Conservation (phyloP, 1,284 basidiomycete genomes). For the Malassezia equina region DNA sequence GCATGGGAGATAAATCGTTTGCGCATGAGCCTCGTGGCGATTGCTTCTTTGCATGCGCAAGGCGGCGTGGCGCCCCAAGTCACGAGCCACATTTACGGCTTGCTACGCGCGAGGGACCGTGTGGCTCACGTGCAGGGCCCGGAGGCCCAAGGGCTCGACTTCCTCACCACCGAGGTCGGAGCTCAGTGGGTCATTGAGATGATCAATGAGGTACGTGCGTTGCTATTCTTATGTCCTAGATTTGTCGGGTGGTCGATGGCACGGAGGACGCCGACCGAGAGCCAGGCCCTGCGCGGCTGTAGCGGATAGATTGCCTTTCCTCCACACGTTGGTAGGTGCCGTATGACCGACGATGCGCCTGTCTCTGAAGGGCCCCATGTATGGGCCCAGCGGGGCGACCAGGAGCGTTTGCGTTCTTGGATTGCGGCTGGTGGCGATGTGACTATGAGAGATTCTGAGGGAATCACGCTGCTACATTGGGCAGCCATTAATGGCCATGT, state of each 20-base stretch:
- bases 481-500: constrained; percentile 81
- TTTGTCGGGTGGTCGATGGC: constrained; percentile 33
- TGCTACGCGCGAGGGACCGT: constrained; percentile 61
- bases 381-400: constrained; percentile 77
- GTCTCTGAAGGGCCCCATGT: constrained; percentile 55
- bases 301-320: not conserved
- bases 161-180: constrained; percentile 79
- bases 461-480: constrained; percentile 93
- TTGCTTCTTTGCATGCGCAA: constrained; percentile 77
- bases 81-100: constrained; percentile 80
- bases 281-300: constrained; percentile 2
- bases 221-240: constrained; percentile 5
- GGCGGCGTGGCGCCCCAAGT: constrained; percentile 81
- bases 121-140: constrained; percentile 48
- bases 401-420: constrained; percentile 59
- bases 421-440: constrained; percentile 65
- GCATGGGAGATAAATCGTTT: constrained; percentile 66
- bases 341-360: not conserved
- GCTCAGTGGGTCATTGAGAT: constrained; percentile 80
- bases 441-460: constrained; percentile 73
- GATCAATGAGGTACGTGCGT: constrained; percentile 55
- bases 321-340: not conserved
- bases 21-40: constrained; percentile 75
- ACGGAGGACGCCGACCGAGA: constrained; percentile 22
- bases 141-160: constrained; percentile 57